These are phyloP conservation scores for Ceratobasidium sp. DNA, from an alignment of 1,284 basidiomycete genomes.

Conservation along the genomic window DNA sequence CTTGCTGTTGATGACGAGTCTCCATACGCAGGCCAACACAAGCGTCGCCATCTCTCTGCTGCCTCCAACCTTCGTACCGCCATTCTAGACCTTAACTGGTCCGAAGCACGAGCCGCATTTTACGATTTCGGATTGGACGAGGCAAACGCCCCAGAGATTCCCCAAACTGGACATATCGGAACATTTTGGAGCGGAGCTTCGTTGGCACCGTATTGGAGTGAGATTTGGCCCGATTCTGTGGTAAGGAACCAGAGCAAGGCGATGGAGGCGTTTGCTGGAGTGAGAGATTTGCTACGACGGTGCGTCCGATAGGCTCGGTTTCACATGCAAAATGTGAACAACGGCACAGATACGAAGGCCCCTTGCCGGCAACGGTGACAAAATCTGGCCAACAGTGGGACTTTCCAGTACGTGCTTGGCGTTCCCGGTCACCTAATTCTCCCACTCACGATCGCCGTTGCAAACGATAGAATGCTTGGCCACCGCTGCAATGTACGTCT, in stretches of 20 bases:
- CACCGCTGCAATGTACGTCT: conserved; percentile 69
- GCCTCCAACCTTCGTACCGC: conserved; percentile 62
- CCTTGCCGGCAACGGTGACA: conserved; percentile 75
- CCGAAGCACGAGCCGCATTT: conserved; percentile 79
- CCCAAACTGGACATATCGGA: conserved; percentile 55
- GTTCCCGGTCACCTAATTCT: background rate
- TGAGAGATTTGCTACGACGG: conserved; percentile 73
- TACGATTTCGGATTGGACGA: conserved; percentile 75
- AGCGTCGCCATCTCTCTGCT: conserved; percentile 56
- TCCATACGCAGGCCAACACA: conserved; percentile 41
- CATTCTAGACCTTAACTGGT: conserved; percentile 88
- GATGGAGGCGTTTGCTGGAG: conserved; percentile 73
- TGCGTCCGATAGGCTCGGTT: background rate
- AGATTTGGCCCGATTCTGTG: conserved; percentile 81
- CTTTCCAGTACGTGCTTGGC: conserved; percentile 41
- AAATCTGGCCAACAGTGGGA: conserved; percentile 84
- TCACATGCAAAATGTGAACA: background rate
- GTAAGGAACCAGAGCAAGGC: conserved; percentile 65
- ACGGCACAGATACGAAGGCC: conserved; percentile 77
- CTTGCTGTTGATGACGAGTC: conserved; percentile 51
- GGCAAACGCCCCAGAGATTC: conserved; percentile 58
- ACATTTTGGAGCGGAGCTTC: conserved; percentile 73
- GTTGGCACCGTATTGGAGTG: conserved; percentile 88
- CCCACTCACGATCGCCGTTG: conserved; percentile 49
- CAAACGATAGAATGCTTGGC: conserved; percentile 60